Evolutionary conservation across 2,329 filamentous ascomycete species (phyloP).

Genomic region (Penicillium frequentans): DNA sequence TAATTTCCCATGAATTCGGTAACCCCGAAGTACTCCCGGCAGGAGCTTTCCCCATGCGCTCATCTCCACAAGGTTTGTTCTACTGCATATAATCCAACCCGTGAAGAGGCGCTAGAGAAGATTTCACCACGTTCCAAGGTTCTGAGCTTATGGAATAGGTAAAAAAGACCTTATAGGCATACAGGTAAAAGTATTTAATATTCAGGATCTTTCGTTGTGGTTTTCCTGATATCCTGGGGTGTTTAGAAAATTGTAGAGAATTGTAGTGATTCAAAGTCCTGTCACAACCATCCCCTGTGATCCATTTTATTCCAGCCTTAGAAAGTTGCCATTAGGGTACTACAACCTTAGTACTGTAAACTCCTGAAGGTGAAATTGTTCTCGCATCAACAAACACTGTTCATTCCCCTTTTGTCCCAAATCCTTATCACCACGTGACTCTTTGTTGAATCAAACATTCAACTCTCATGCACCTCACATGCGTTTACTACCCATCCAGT

Average conservation of each 20-base stretch:
- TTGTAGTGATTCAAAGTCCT: too few species aligned
- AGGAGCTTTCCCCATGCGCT: conserved; percentile 2
- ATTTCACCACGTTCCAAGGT: background rate
- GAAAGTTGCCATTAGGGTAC: too few species aligned
- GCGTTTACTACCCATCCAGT: background rate
- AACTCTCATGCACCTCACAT: background rate
- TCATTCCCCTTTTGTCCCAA: background rate
- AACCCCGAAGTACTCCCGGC: background rate
- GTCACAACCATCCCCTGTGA: too few species aligned
- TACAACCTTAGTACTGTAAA: too few species aligned
- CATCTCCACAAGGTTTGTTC: background rate
- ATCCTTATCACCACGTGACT: background rate
- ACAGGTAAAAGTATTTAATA: too few species aligned
- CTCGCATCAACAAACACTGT: background rate
- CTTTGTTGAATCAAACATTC: background rate
- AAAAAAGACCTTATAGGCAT: background rate
- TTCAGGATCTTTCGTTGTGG: too few species aligned
- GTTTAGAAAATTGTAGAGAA: too few species aligned
- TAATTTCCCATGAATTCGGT: background rate
- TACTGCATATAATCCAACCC: background rate
- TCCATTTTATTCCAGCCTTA: too few species aligned
- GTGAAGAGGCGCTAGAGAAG: background rate
- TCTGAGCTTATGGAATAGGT: background rate
- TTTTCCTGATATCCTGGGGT: too few species aligned
- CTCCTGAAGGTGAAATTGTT: too few species aligned